Base-by-base conservation (phyloP, 2,329 filamentous ascomycete species). In the Eutypa lata region DNA sequence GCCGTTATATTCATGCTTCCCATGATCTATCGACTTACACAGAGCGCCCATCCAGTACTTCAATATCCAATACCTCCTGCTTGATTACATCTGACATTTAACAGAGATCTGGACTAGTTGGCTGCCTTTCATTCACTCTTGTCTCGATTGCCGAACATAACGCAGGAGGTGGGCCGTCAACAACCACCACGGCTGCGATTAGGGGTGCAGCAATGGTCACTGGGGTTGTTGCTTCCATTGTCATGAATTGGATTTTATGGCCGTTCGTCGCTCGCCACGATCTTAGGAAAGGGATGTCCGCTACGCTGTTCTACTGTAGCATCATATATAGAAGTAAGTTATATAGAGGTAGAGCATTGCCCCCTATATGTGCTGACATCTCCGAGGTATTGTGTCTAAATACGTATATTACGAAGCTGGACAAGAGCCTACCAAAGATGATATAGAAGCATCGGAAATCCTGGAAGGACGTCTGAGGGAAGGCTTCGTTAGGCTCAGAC, bases 231-330 rank as follows among this genome's bases (percentile, higher is more conserved):
- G 72, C 76, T 1, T 79, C 81, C 1, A 71, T 84, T 11, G 55
- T 81, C 1, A 74, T 83, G 14, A 84, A 83, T 57, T 84, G 80
- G 81, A 60, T 81, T 13, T 67, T 85, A 3, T 85, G 82, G 82
- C 82, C 82, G 2, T 85, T 85, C 56, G 74, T 84, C 5, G 81
- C 82, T 11, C 73, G 82, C 13, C 81, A 83, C 58, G 81, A 84
- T 61, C 71, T 85, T 14, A 70, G 81, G 21, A 79, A 77, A 53
- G 80, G 79, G 0, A 63, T 83, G 2, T 79, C 80, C 1, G 71
- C 75, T 2, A 84, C 82, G 78, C 70, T 84, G 57, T 78, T 83
- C 47, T 82, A 82, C 59, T 75, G 77, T 53, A 81, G 79, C 53
- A 76, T 84, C 53, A 73, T 83, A 7, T 85, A 84, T 61, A 71